phyloP scores from a whole-genome alignment of 2,329 filamentous ascomycete genomes.

The Penicillium italicum region DNA sequence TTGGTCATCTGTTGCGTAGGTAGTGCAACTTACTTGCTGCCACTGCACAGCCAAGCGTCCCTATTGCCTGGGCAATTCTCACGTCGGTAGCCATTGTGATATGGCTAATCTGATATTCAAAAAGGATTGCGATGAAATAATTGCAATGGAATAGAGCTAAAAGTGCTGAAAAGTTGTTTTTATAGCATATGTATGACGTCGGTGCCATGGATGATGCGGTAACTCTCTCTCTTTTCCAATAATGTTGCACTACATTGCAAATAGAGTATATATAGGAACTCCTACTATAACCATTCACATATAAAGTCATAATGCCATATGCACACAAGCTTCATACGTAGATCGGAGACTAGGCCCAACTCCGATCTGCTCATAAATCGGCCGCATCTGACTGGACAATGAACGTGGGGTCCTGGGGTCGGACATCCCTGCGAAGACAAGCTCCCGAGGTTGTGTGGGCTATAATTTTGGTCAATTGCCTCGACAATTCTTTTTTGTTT shows the following conservation, averaged over 20 bases:
- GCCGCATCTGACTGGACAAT: conserved; percentile 3
- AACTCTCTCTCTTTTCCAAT: background rate
- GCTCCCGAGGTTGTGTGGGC: conserved; percentile 1
- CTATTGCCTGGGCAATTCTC: conserved; percentile 11
- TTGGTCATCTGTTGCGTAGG: background rate
- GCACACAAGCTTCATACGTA: background rate
- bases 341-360: conserved; percentile 2
- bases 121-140: background rate
- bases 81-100: conserved; percentile 2
- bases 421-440: conserved; percentile 4
- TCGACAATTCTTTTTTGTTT: background rate
- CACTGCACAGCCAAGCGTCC: conserved; percentile 7
- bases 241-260: background rate
- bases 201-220: background rate
- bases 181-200: background rate
- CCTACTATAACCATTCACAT: background rate
- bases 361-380: conserved; percentile 11
- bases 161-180: background rate
- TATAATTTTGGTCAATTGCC: conserved; percentile 1
- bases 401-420: conserved; percentile 8
- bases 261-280: background rate
- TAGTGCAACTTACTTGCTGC: conserved; percentile 5
- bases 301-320: background rate
- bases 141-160: too few relatives aligned
- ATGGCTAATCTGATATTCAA: background rate